Percentiles rank a stretch among this genome's conserved stretches.
Conservation (phyloP, 352 stramenopile species). For the Phytophthora meadii region DNA sequence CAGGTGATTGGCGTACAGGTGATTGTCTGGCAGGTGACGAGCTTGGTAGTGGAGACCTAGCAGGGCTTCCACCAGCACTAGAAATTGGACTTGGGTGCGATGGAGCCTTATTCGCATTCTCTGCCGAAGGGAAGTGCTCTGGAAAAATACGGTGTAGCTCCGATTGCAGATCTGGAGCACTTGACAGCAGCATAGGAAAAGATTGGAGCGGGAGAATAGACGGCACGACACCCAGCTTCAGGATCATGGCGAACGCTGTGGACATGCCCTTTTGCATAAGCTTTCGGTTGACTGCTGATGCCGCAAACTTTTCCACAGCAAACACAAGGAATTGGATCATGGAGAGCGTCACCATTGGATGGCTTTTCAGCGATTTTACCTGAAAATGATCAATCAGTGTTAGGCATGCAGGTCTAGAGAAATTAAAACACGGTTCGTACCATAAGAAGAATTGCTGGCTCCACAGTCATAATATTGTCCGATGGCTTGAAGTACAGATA, state of each 20-base stretch:
- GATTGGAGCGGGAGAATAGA: slow-evolving; percentile 77
- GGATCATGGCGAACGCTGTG: slow-evolving; percentile 71
- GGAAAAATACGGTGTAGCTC: slow-evolving; percentile 86
- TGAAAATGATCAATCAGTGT: slow-evolving; percentile 24
- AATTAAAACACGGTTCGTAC: slow-evolving; percentile 34
- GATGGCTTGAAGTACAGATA: slow-evolving; percentile 85
- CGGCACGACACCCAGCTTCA: slow-evolving; percentile 79
- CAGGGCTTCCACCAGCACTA: slow-evolving; percentile 47
- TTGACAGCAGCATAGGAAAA: slow-evolving; percentile 77
- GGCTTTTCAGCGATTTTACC: slow-evolving; percentile 88
- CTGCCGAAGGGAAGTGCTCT: slow-evolving; percentile 77
- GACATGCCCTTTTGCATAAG: slow-evolving; percentile 88
- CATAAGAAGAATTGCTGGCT: slow-evolving; percentile 86
- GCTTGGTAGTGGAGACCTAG: slow-evolving; percentile 45
- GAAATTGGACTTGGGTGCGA: slow-evolving; percentile 39
- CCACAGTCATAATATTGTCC: slow-evolving; percentile 87
- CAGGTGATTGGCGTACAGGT: slow-evolving; percentile 55
- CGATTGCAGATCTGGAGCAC: slow-evolving; percentile 68
- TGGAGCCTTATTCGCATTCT: slow-evolving; percentile 47
- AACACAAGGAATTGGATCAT: slow-evolving; percentile 91
- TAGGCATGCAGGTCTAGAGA: neutral
- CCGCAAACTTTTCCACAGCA: slow-evolving; percentile 86
- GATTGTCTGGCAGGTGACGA: slow-evolving; percentile 53
- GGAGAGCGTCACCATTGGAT: slow-evolving; percentile 80
- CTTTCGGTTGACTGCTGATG: slow-evolving; percentile 71